Percentiles rank a stretch among this genome's conserved stretches.
phyloP scores from a whole-genome alignment of 345 rosid species.

The Eucalyptus shirleyi region DNA sequence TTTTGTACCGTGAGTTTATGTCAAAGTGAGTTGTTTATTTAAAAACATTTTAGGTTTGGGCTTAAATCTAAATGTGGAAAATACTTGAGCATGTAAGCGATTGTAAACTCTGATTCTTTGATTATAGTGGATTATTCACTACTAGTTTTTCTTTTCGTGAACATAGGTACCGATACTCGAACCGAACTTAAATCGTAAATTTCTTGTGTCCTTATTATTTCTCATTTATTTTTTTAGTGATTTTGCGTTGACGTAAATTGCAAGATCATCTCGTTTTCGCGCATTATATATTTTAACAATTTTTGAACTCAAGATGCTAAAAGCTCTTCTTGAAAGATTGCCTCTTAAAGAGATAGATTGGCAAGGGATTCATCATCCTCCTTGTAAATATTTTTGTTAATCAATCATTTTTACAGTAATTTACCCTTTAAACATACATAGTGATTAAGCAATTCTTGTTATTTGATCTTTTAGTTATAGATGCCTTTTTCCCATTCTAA shows the following conservation, averaged over 20 bases:
- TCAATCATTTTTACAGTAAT: background rate
- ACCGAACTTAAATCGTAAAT: no score
- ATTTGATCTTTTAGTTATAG: background rate
- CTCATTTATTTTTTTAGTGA: no score
- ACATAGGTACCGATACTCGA: no score
- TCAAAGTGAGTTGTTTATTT: no score
- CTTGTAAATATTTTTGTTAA: background rate
- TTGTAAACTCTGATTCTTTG: no score
- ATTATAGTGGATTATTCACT: no score
- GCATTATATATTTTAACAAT: no score
- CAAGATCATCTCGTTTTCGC: fast-evolving
- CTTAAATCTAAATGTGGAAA: fast-evolving
- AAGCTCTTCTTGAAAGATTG: background rate
- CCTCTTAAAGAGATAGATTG: background rate
- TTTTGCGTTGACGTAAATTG: no score
- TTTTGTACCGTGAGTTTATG: no score
- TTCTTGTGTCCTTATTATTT: fast-evolving
- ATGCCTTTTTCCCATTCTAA: background rate
- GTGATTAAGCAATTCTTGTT: background rate
- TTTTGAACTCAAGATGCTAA: no score
- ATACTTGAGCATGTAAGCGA: fast-evolving
- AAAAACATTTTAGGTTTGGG: no score
- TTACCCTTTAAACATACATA: background rate
- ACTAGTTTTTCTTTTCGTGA: fast-evolving
- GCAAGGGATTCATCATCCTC: background rate